Evolutionary conservation across 2,329 filamentous ascomycete genomes (phyloP), one percentile per base, ranked within the genome.

Genomic region (Penicillium sp.): DNA sequence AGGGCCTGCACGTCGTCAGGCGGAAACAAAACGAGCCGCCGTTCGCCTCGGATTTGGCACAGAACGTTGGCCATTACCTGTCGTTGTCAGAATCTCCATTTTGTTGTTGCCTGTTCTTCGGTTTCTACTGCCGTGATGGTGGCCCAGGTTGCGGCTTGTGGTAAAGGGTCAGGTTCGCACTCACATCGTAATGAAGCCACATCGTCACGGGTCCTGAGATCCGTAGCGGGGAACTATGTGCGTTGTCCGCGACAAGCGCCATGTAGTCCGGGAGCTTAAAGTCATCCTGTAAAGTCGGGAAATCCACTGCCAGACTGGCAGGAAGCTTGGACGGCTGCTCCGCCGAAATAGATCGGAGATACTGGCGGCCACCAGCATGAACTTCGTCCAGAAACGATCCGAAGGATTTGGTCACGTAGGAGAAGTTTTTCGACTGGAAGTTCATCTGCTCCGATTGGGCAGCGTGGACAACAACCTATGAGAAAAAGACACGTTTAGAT

Each of bases 151-250:
- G 11, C 20, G 10, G 36, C 17, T 25, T 21, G 29, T 28, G 16
- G 13, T 31, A 42, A 32, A 13, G n/a, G n/a, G n/a, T n/a, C n/a
- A n/a, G n/a, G n/a, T n/a, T 27, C 11, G 4, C 10, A 51, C 61
- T 57, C 45, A 84, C 82, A 66, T 94, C 87, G 69, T 93, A 94
- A 64, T 94, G 87, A 20, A 94, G 73, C 89, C 90, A 95, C 79
- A 95, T 86, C 27, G 82, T 84, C 8, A 91, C 85, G 2, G 79
- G 79, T 1, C 87, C 87, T 3, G 86, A 91, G 44, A 94, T 81
- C 14, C 88, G 78, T 16, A 94, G 67, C 0, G 89, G 83, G 2
- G 86, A 90, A 60, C 84, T 91, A 59, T 94, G 88, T 3, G 78
- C 64, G 46, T 80, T 80, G n/a, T 81, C 69, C 4, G 58, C 59